phyloP scores from a whole-genome alignment of 2,329 filamentous ascomycete genomes.

The Apiospora phragmitis region DNA sequence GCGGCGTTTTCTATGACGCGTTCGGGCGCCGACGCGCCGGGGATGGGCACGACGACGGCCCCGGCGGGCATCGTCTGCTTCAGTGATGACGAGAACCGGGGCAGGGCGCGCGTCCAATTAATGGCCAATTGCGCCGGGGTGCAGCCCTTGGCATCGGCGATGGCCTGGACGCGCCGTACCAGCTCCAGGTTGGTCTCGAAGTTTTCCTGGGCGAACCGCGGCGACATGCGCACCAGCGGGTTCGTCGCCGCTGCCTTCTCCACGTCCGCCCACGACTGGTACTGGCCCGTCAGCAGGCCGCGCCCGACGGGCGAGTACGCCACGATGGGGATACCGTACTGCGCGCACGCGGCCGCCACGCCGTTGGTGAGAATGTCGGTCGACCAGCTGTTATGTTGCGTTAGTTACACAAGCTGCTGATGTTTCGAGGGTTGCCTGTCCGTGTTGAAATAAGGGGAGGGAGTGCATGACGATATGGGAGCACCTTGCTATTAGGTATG shows the following conservation, averaged over 20 bases:
- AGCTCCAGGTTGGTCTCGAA: neutral
- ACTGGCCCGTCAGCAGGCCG: conserved; percentile 52
- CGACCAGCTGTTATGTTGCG: conserved; percentile 23
- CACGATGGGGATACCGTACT: conserved; percentile 42
- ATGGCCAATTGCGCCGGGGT: conserved; percentile 2
- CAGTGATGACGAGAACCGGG: neutral
- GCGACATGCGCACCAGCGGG: neutral
- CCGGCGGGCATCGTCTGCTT: neutral
- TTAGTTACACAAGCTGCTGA: neutral
- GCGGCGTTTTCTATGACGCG: neutral
- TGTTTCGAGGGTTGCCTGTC: neutral
- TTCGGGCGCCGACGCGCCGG: neutral
- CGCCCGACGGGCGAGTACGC: conserved; percentile 28
- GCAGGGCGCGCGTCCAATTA: neutral
- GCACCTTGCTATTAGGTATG: neutral
- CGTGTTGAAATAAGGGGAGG: no score
- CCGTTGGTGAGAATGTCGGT: conserved; percentile 52
- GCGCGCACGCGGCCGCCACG: conserved; percentile 46
- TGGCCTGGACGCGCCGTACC: neutral
- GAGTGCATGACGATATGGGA: no score
- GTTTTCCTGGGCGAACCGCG: conserved; percentile 8
- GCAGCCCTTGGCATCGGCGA: neutral
- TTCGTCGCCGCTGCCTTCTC: neutral
- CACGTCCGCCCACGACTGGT: conserved; percentile 29
- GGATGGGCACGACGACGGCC: neutral